Base-by-base conservation (phyloP, 2,329 filamentous ascomycete genomes). In the Acrodontium crateriforme region DNA sequence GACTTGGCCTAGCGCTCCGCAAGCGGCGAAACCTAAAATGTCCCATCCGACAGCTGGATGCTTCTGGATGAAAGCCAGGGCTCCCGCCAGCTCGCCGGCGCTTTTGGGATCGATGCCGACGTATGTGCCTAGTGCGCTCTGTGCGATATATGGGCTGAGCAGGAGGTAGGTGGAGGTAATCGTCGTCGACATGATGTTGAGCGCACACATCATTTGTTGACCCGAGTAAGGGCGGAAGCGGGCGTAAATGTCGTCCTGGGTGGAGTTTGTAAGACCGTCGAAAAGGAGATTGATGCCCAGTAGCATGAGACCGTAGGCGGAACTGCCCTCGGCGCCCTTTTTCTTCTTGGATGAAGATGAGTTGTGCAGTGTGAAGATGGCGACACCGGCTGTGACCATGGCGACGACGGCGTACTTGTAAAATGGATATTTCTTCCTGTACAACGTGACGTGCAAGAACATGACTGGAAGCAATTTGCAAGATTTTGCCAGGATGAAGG, bases 391-490 rank as follows among this genome's bases (percentile, higher is more conserved):
- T 1, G 89, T 98, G 9, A 98, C 89, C 37, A 85, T 74, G 3
- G 79, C 71, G 5, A 98, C 84, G 34, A 98, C 89, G 22, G 80
- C 68, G 60, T 98, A 98, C 62, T 98, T 98, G 66, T 93, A 93
- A 24, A 93, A 64, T 1, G 89, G 87, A 56, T 94, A 98, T 25
- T 76, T 68, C 48, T 78, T 79, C 35, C 78, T 75, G 64, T 94
- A 98, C 25, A 98, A 59, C 24, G 84, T 87, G 48, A 95, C 72
- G 62, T 98, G 87, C 21, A 98, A 69, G 47, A 89, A 76, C 89
- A 98, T 95, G 49, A 98, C 89, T 3, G 89, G 89, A n/a, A 98
- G 74, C 12, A 98, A 70, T 63, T 98, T 98, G 76, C 89, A 98
- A 45, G 78, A 85, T 60, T 98, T 95, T 44, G 89, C 87, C 22